These are phyloP conservation scores for Arctium lappa DNA, from an alignment of 129 eudicot species.

Conservation along the genomic window DNA sequence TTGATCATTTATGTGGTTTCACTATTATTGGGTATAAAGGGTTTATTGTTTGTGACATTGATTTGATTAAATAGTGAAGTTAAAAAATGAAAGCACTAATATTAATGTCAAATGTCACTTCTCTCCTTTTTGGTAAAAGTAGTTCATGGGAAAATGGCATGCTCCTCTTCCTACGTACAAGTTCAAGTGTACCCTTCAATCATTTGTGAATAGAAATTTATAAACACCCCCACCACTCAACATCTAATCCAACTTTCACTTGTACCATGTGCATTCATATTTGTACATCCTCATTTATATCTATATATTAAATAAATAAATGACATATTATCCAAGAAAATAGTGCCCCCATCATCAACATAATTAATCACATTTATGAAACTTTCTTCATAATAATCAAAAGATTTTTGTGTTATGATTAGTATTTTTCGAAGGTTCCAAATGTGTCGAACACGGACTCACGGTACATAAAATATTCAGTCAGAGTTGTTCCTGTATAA, in stretches of 20 bases:
- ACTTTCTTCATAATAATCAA: neutral
- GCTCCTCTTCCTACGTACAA: slow-evolving; percentile 21
- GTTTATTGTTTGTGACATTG: neutral
- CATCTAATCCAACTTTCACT: neutral
- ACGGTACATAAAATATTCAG: too few species aligned
- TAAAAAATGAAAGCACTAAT: slow-evolving; percentile 27
- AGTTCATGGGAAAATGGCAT: slow-evolving; percentile 22
- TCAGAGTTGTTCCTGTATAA: too few species aligned
- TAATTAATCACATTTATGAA: neutral
- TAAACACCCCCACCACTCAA: neutral
- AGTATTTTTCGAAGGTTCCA: too few species aligned
- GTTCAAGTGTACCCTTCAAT: slow-evolving; percentile 28
- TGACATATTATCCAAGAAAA: neutral
- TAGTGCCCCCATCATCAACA: neutral
- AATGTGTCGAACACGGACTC: too few species aligned
- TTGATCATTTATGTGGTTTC: too few species aligned
- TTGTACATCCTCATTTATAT: neutral
- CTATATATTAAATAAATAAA: neutral
- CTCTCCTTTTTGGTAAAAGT: slow-evolving; percentile 30
- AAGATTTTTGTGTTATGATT: neutral
- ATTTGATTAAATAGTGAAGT: slow-evolving; percentile 19
- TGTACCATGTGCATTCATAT: neutral
- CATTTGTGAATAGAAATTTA: slow-evolving; percentile 13
- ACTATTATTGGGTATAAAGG: neutral
- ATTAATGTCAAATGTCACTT: slow-evolving; percentile 25